Evolutionary conservation across 2,329 filamentous ascomycete genomes (phyloP).

Genomic region (Phialophora chinensis): DNA sequence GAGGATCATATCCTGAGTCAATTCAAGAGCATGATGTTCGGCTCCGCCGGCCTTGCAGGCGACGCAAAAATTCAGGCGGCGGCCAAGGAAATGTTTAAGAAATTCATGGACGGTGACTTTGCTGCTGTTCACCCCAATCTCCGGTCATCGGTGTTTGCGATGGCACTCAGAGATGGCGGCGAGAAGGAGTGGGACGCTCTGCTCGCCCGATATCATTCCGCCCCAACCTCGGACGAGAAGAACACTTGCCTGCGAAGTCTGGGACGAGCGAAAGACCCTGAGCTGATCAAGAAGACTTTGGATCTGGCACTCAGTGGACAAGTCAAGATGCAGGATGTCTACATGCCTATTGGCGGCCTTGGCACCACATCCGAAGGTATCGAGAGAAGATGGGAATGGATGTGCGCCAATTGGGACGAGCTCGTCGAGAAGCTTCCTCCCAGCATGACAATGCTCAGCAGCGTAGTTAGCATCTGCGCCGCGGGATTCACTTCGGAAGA

Average conservation of each 20-base stretch:
- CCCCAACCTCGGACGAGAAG: constrained; percentile 81
- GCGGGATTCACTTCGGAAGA: constrained; percentile 77
- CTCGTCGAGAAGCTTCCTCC: constrained; percentile 82
- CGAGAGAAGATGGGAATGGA: constrained; percentile 78
- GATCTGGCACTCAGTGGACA: constrained; percentile 75
- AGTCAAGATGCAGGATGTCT: constrained; percentile 93
- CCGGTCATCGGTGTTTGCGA: constrained; percentile 81
- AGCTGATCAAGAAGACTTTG: constrained; percentile 81
- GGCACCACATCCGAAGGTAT: constrained; percentile 79
- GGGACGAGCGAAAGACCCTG: constrained; percentile 76
- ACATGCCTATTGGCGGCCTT: constrained; percentile 81
- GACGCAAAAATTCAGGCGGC: constrained; percentile 79
- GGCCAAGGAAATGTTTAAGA: constrained; percentile 87
- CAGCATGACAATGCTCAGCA: constrained; percentile 83
- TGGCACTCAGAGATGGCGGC: constrained; percentile 82
- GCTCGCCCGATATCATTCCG: constrained; percentile 74
- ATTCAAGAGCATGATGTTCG: constrained; percentile 92
- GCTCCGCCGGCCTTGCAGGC: constrained; percentile 77
- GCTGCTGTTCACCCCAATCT: constrained; percentile 90
- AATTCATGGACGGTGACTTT: constrained; percentile 79
- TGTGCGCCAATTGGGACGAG: constrained; percentile 86
- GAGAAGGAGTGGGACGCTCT: constrained; percentile 84
- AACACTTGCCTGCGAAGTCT: constrained; percentile 87
- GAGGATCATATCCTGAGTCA: constrained; percentile 92
- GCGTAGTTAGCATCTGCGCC: constrained; percentile 81